These are phyloP conservation scores for Papiliotrema terrestris DNA, from an alignment of 1,284 basidiomycete species.

Conservation along the genomic window DNA sequence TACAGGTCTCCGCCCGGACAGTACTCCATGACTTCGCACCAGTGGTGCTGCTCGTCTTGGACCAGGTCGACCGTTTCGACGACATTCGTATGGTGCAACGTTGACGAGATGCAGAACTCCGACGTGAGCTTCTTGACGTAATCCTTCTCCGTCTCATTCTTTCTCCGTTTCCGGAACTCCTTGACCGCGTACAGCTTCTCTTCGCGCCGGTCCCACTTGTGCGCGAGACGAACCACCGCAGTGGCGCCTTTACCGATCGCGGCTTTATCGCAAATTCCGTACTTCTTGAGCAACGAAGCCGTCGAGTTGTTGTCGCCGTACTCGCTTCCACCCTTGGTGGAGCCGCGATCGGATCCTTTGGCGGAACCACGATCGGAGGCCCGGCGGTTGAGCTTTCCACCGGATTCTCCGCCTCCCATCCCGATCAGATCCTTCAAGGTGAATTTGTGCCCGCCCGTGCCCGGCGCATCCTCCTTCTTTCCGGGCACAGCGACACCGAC, in stretches of 20 bases:
- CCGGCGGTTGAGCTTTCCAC: conserved; percentile 62
- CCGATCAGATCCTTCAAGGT: conserved; percentile 75
- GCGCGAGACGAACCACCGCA: conserved; percentile 89
- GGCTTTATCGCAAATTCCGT: conserved; percentile 93
- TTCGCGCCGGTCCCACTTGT: conserved; percentile 96
- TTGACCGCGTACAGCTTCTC: conserved; percentile 99
- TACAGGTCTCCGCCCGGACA: conserved; percentile 96
- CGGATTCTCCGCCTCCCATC: conserved; percentile 51
- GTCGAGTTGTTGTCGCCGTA: conserved; percentile 43
- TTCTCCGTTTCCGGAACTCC: conserved; percentile 96
- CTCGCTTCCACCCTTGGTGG: conserved; percentile 41
- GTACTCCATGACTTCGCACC: conserved; percentile 99
- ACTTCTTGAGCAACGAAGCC: conserved; percentile 72
- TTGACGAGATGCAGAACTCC: conserved; percentile 98
- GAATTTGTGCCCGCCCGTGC: conserved; percentile 62
- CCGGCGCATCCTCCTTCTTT: conserved; percentile 42
- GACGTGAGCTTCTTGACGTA: conserved; percentile 99
- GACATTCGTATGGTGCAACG: conserved; percentile 91
- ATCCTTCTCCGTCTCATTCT: conserved; percentile 98
- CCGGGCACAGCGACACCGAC: conserved; percentile 20
- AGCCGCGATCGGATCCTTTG: conserved; percentile 51
- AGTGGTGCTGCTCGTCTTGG: conserved; percentile 91
- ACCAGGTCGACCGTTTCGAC: conserved; percentile 99
- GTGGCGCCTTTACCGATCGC: conserved; percentile 98
- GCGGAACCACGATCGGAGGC: conserved; percentile 64